phyloP scores from a whole-genome alignment of 2,329 filamentous ascomycete genomes.

The Hypoxylon sp. region DNA sequence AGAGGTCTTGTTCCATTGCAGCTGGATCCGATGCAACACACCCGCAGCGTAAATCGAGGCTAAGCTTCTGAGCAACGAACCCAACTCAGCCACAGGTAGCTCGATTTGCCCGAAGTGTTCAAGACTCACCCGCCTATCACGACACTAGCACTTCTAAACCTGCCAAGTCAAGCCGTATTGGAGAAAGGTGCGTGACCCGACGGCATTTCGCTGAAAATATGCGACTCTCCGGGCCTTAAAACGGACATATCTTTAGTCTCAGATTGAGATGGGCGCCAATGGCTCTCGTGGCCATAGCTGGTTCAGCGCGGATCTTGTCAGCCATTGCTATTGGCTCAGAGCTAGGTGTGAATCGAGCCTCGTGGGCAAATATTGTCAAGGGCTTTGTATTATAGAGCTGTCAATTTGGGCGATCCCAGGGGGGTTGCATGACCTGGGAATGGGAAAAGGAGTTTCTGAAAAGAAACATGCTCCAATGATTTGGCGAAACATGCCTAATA shows the following conservation, averaged over 20 bases:
- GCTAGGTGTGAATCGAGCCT: conserved; percentile 42
- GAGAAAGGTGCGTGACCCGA: conserved; percentile 51
- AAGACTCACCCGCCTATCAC: conserved; percentile 45
- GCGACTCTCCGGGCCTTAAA: conserved; percentile 29
- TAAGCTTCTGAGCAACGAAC: conserved; percentile 49
- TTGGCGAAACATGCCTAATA: conserved; percentile 9
- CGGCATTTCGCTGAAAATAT: conserved; percentile 29
- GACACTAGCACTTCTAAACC: conserved; percentile 40
- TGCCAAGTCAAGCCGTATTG: conserved; percentile 43
- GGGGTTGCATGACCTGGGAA: conserved; percentile 47
- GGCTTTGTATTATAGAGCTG: conserved; percentile 48
- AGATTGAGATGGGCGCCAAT: conserved; percentile 44
- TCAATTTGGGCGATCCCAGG: conserved; percentile 41
- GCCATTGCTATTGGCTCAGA: conserved; percentile 39
- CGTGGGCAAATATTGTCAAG: conserved; percentile 49
- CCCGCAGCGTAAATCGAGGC: conserved; percentile 49
- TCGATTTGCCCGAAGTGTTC: conserved; percentile 49
- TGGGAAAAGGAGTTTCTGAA: conserved; percentile 28
- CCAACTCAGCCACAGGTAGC: conserved; percentile 49
- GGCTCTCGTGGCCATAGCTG: conserved; percentile 37
- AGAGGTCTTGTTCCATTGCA: conserved; percentile 45
- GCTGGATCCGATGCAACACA: conserved; percentile 51
- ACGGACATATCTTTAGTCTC: conserved; percentile 34
- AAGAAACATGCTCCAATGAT: conserved; percentile 31
- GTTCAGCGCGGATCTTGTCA: conserved; percentile 37